A percentile compares a stretch with the other conserved stretches of the same genome.
These are phyloP conservation scores for Strobilomyces confusus DNA, from an alignment of 768 basidiomycete genomes.

Conservation along the genomic window DNA sequence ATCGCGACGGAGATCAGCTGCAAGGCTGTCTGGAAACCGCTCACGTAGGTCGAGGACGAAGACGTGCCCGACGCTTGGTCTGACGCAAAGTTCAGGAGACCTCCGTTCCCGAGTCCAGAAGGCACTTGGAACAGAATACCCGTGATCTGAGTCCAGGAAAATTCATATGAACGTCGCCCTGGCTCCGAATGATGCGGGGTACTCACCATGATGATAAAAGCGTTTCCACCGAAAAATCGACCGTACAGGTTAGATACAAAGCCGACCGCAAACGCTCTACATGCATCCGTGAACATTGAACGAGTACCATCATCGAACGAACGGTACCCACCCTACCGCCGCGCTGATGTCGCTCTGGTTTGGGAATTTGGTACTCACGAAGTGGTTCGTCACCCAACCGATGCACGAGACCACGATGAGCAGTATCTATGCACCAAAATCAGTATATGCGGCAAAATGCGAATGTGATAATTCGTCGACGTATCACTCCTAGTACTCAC, in stretches of 20 bases:
- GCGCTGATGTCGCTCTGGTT: constrained; percentile 75
- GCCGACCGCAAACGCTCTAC: constrained; percentile 75
- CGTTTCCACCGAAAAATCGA: constrained; percentile 65
- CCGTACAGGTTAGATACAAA: constrained; percentile 76
- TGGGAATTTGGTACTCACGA: constrained; percentile 52
- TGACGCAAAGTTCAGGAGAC: constrained; percentile 67
- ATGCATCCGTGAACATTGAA: neutral
- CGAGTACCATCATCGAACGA: neutral
- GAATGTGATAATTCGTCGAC: neutral
- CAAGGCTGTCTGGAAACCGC: constrained; percentile 71
- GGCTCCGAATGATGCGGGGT: neutral
- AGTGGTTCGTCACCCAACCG: constrained; percentile 79
- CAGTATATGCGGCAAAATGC: neutral
- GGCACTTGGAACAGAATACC: constrained; percentile 85
- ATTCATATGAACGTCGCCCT: neutral
- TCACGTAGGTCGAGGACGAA: constrained; percentile 52
- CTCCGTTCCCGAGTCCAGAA: constrained; percentile 75
- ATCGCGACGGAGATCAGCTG: constrained; percentile 76
- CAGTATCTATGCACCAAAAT: constrained; percentile 33
- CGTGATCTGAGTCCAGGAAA: constrained; percentile 43
- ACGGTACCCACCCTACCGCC: constrained; percentile 54
- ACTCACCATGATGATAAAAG: constrained; percentile 78
- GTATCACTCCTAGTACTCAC: constrained; percentile 31
- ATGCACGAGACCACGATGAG: constrained; percentile 57
- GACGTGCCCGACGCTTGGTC: constrained; percentile 43